phyloP scores from a whole-genome alignment of 352 stramenopile genomes.

The Lagenidium sp. region DNA sequence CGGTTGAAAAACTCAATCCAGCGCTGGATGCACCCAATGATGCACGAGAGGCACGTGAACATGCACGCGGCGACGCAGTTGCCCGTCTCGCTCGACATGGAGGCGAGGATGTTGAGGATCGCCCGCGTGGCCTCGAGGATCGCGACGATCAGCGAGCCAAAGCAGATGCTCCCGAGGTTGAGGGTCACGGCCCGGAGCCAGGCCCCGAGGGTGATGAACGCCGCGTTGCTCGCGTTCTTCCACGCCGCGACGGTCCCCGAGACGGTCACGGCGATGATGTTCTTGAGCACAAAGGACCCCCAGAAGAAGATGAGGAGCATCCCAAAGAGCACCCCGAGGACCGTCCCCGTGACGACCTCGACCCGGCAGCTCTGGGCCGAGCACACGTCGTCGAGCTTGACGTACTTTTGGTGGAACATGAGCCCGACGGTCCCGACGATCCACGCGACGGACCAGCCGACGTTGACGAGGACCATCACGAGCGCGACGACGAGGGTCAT shows the following conservation, averaged over 20 bases:
- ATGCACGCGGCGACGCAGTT: conserved; percentile 73
- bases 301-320: conserved; percentile 94
- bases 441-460: conserved; percentile 85
- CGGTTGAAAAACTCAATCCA: conserved; percentile 88
- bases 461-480: conserved; percentile 75
- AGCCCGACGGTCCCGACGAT: conserved; percentile 72
- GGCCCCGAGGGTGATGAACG: conserved; percentile 70
- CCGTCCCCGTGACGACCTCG: conserved; percentile 26
- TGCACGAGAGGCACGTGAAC: conserved; percentile 54
- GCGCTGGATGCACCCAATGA: conserved; percentile 74
- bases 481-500: conserved; percentile 81
- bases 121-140: conserved; percentile 78
- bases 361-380: conserved; percentile 37
- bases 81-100: conserved; percentile 42
- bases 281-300: conserved; percentile 77
- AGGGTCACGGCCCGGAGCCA: conserved; percentile 78
- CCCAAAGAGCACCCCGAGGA: conserved; percentile 70
- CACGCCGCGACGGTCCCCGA: conserved; percentile 88
- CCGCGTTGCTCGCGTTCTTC: conserved; percentile 66
- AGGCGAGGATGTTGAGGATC: conserved; percentile 59
- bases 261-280: conserved; percentile 87
- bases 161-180: conserved; percentile 90
- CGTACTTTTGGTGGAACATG: conserved; percentile 68
- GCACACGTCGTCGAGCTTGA: conserved; percentile 44
- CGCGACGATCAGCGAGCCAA: conserved; percentile 87